Conservation (phyloP, 306 rosid genomes). For the Fragaria vesca region DNA sequence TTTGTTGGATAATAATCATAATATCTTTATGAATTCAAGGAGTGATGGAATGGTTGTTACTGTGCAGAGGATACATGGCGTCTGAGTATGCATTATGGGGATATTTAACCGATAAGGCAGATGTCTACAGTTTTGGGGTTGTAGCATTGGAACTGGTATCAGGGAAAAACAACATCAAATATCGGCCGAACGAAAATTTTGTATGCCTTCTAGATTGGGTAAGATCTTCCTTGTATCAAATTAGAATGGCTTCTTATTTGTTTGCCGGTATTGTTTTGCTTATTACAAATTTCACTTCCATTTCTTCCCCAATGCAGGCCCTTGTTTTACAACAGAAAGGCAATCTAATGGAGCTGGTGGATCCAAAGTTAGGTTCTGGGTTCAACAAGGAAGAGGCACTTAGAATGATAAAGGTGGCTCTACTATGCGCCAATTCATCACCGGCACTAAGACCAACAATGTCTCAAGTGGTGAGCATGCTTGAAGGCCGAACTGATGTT, state of each 20-base stretch:
- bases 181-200: conserved; percentile 40
- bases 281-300: too few species aligned
- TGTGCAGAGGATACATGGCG: conserved; percentile 27
- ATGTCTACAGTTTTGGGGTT: too few species aligned
- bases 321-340: conserved; percentile 30
- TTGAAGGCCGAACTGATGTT: conserved; percentile 44
- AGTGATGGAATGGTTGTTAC: neutral
- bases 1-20: neutral
- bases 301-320: conserved; percentile 8
- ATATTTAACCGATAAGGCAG: too few species aligned
- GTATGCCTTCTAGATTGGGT: conserved; percentile 40
- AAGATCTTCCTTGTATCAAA: too few species aligned
- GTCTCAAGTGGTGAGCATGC: conserved; percentile 64
- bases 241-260: too few species aligned
- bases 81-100: too few species aligned
- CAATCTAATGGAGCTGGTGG: conserved; percentile 43
- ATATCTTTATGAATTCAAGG: neutral
- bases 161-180: neutral
- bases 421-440: conserved; percentile 42
- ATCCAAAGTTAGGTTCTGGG: conserved; percentile 43
- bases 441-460: conserved; percentile 53
- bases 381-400: conserved; percentile 42
- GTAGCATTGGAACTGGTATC: too few species aligned
- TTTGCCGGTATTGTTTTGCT: too few species aligned
- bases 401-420: conserved; percentile 43